Evolutionary conservation across 192 early-diverging fungal species (phyloP), one percentile per base, ranked within the genome.

Genomic region (Umbelopsis ramanniana): DNA sequence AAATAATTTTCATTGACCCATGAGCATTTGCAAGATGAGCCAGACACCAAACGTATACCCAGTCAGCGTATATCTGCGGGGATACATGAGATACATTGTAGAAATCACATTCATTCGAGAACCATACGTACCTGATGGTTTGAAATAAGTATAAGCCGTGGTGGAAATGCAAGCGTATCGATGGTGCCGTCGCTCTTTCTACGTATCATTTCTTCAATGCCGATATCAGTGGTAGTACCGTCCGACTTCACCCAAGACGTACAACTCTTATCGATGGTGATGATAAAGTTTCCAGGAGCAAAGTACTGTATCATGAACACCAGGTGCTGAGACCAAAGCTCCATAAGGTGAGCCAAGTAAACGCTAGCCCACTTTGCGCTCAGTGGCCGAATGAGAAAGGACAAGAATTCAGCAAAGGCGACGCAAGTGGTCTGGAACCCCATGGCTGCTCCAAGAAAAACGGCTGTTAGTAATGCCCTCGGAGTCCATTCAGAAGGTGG

Each of bases 1-100:
- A 86, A 52, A 97, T 93, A 63, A 99, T 97, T 81, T 97, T 97
- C 55, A 99, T 68, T 63, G 84, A 87, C 17, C 92, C 93, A 80
- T 96, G 92, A 68, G 87, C 91, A 15, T 84, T 81, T 24, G 88
- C 86, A 67, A 88, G 75, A 76, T 92, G 91, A 6, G 90, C 82
- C 35, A 88, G 79, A 50, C 68, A 84, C 87, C 87, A 89, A 9
- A 89, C 77, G 70, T 93, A 95, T 74, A 90, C 85, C 90, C 88
- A 89, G 71, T 89, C 88, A 4, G 83, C 82, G 47, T 89, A 88
- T 53, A 88, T 88, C 87, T 89, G 40, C 40, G 11, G 40, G 46
- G 38, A 45, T 37, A 21, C 9, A 26, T 37, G 23, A 63, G 45
- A 17, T 19, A 52, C 55, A 12, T n/a, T 9, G 29, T 38, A 68